Base-by-base conservation (phyloP, 2,329 filamentous ascomycete genomes). In the Hymenotorrendiella dingleyae region DNA sequence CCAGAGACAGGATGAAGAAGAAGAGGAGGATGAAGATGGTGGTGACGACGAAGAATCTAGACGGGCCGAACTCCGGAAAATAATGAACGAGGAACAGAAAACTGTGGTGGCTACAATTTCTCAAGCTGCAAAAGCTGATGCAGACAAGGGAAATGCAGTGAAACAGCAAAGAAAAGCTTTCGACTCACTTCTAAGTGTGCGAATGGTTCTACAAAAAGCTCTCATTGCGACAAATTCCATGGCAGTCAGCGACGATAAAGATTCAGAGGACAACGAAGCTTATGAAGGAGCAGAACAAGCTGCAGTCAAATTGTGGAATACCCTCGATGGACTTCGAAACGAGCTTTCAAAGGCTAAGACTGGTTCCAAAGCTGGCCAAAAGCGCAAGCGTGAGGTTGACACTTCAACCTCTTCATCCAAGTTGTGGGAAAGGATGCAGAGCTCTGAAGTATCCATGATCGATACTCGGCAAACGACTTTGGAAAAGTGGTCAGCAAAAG, bases 201-300 rank as follows among this genome's bases (percentile, higher is more conserved):
- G 93, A 16, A 96, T 98, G 59, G 86, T 91, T 47, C 68, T 98
- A 14, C 94, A 98, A 63, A 97, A 96, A 64, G 88, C 86, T 2
- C 67, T 98, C 11, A 76, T 93, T 12, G 82, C 86, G 0, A 78
- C 83, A 20, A 96, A 96, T 63, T 84, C 88, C 1, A 71, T 94
- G 29, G 64, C 73, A 12, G 60, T 68, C 1, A 53, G 73, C 2
- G 64, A 68, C 9, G 60, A 69, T 2, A 66, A 67, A 3, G 64
- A 71, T 2, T 61, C 64, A 3, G 56, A 50, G 27, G 54, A 62
- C 22, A 52, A 52, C 23, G 44, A 74, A 61, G 81, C 65, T 57
- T 94, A 72, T 67, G 78, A 74, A 52, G 85, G 85, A 0, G 90
- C 90, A 0, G 91, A 97, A 65, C 78, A 82, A 23, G 90, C 91